Conservation (phyloP, 2,329 filamentous ascomycete species). For the Hypoxylon sp. region DNA sequence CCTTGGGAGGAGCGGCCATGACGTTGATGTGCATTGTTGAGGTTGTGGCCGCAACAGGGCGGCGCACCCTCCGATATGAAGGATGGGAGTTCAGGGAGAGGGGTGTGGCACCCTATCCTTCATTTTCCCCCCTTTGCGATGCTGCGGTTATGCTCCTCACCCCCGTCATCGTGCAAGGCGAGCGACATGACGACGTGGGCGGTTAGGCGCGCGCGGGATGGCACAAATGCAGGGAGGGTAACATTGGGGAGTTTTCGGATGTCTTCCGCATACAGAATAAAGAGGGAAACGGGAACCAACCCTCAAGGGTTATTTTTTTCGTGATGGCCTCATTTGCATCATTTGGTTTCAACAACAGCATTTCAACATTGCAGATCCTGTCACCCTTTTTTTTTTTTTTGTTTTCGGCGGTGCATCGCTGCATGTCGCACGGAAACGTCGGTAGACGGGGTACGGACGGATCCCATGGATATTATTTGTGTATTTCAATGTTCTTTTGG, state of each 20-base stretch:
- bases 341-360: conserved; percentile 44
- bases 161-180: conserved; percentile 21
- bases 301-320: conserved; percentile 31
- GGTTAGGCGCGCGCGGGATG: conserved; percentile 25
- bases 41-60: conserved; percentile 16
- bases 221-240: conserved; percentile 35
- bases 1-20: conserved; percentile 70
- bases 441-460: conserved; percentile 24
- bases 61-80: conserved; percentile 1
- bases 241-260: conserved; percentile 38
- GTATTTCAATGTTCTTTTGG: conserved; percentile 14
- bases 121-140: conserved; percentile 10
- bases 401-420: conserved; percentile 19
- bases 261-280: conserved; percentile 33
- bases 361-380: conserved; percentile 40
- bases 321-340: conserved; percentile 45
- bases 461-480: conserved; percentile 15
- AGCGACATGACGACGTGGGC: conserved; percentile 26
- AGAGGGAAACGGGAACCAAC: conserved; percentile 17
- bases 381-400: conserved; percentile 14
- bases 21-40: conserved; percentile 41
- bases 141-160: conserved; percentile 24
- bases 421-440: conserved; percentile 27
- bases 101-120: conserved; percentile 20
- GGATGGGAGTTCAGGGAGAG: conserved; percentile 6